phyloP scores from a whole-genome alignment of 2,329 filamentous ascomycete species.

The Ascochyta rabiei region DNA sequence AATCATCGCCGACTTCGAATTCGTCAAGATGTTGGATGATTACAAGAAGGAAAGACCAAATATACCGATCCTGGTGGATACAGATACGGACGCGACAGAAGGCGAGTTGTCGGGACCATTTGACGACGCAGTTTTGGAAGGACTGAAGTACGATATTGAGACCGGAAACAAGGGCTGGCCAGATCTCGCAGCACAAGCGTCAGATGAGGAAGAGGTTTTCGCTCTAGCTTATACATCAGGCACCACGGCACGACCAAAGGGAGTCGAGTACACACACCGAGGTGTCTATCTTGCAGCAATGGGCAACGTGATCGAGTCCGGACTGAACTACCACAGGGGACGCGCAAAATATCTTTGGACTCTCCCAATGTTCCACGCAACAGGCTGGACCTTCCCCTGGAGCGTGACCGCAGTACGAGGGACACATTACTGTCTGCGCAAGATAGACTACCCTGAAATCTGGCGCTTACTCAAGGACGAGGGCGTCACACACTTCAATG shows the following conservation, averaged over 20 bases:
- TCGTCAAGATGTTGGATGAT: constrained; percentile 68
- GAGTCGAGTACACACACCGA: constrained; percentile 89
- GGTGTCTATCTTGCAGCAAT: constrained; percentile 84
- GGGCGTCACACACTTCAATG: constrained; percentile 91
- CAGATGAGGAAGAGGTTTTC: constrained; percentile 79
- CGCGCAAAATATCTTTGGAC: constrained; percentile 89
- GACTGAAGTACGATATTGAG: constrained; percentile 72
- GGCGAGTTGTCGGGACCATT: constrained; percentile 79
- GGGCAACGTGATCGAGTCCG: constrained; percentile 87
- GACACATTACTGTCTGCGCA: constrained; percentile 93
- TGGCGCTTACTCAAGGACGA: constrained; percentile 89
- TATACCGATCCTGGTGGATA: constrained; percentile 78
- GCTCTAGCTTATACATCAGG: constrained; percentile 94
- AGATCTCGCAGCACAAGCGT: constrained; percentile 71
- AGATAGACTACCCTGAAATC: constrained; percentile 92
- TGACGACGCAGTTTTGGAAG: constrained; percentile 82
- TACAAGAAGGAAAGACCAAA: constrained; percentile 67
- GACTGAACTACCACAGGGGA: constrained; percentile 72
- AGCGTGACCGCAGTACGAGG: constrained; percentile 89
- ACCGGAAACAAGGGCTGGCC: constrained; percentile 75
- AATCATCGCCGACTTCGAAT: constrained; percentile 88
- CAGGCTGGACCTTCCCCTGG: constrained; percentile 87
- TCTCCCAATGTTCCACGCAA: constrained; percentile 81
- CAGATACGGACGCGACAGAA: constrained; percentile 79
- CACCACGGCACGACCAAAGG: constrained; percentile 90